Conservation (phyloP, 2,329 filamentous ascomycete genomes). For the Leptographium radiaticola region DNA sequence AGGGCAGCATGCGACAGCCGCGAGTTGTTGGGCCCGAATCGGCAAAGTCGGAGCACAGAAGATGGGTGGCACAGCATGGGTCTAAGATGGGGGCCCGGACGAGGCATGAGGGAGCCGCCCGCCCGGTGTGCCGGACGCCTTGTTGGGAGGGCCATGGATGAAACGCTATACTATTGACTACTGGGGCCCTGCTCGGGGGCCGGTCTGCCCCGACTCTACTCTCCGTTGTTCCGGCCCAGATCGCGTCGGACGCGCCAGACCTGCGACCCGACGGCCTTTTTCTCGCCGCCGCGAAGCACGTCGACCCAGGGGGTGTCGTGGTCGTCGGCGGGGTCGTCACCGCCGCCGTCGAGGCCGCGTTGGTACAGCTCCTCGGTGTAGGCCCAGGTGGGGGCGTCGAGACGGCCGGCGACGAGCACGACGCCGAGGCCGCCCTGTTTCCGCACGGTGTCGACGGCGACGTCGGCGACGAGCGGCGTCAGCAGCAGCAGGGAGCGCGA, state of each 20-base stretch:
- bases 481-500: slow-evolving; percentile 45
- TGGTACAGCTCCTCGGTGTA: slow-evolving; percentile 50
- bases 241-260: slow-evolving; percentile 54
- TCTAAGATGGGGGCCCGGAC: too few relatives aligned
- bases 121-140: too few relatives aligned
- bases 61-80: too few relatives aligned
- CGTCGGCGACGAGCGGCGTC: slow-evolving; percentile 32
- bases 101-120: too few relatives aligned
- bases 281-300: slow-evolving; percentile 39
- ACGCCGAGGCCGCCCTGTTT: slow-evolving; percentile 29
- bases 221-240: slow-evolving; percentile 26
- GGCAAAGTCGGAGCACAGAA: too few relatives aligned
- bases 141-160: too few relatives aligned
- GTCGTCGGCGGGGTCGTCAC: slow-evolving; percentile 17
- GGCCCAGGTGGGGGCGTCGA: slow-evolving; percentile 57
- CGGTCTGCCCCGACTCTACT: too few relatives aligned
- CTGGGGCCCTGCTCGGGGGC: too few relatives aligned
- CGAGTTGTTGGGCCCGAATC: too few relatives aligned
- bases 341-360: slow-evolving; percentile 14
- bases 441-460: slow-evolving; percentile 2
- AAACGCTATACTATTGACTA: too few relatives aligned
- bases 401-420: slow-evolving; percentile 53
- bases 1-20: too few relatives aligned
- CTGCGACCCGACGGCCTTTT: slow-evolving; percentile 41
- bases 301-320: slow-evolving; percentile 42